Percentiles rank a stretch among this genome's conserved stretches.
These are phyloP conservation scores for Agaricus blazei DNA, from an alignment of 768 basidiomycete species.

Conservation along the genomic window DNA sequence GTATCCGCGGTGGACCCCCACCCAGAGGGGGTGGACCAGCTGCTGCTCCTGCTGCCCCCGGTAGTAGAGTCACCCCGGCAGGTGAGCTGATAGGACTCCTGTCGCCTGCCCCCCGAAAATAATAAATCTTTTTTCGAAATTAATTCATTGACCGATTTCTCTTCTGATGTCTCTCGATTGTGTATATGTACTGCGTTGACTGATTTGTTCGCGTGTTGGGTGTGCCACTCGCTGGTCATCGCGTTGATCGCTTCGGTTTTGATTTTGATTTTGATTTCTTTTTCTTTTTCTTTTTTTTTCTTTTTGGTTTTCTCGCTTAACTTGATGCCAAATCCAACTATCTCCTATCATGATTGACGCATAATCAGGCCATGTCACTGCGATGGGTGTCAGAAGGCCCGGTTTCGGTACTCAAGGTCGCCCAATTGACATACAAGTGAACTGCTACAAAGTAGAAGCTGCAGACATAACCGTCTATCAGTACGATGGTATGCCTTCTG, in stretches of 20 bases:
- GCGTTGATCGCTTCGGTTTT: background rate
- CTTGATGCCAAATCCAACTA: too few species aligned
- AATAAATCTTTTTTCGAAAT: conserved; percentile 20
- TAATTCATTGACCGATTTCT: too few species aligned
- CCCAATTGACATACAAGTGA: conserved; percentile 28
- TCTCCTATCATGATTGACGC: too few species aligned
- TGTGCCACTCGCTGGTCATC: too few species aligned
- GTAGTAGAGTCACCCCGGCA: conserved; percentile 25
- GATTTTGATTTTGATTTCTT: too few species aligned
- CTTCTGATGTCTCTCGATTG: too few species aligned
- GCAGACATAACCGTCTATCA: conserved; percentile 61
- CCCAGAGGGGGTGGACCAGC: conserved; percentile 24
- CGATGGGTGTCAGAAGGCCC: conserved; percentile 29
- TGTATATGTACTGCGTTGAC: too few species aligned
- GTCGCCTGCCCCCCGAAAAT: conserved; percentile 27
- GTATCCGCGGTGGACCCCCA: conserved; percentile 16
- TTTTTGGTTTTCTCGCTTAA: background rate
- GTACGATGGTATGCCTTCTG: conserved; percentile 61
- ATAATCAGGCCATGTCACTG: conserved; percentile 19
- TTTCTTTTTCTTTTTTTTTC: background rate
- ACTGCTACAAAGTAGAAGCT: conserved; percentile 58
- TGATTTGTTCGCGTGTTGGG: too few species aligned
- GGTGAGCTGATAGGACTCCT: conserved; percentile 21
- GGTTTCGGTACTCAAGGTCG: conserved; percentile 26
- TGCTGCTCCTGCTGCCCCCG: conserved; percentile 10